Conservation (phyloP, 805 yeast species). For the Lachancea meyersii region DNA sequence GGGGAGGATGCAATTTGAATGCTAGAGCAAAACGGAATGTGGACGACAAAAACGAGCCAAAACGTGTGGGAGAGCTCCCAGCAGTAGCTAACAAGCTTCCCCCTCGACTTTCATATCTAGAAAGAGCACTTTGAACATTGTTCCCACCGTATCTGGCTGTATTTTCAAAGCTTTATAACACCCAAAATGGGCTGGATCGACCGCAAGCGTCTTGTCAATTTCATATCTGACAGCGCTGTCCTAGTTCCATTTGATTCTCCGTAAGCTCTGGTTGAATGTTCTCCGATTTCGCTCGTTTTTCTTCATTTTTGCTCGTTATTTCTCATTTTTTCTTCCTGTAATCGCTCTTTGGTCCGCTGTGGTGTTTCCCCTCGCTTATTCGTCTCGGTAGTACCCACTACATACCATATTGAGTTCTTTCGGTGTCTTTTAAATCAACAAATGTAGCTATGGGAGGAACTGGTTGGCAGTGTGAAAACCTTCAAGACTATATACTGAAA, state of each 20-base stretch:
- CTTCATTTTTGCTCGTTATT: background rate
- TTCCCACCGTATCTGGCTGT: too few species aligned
- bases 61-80: too few species aligned
- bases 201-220: background rate
- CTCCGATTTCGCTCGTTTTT: background rate
- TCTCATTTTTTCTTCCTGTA: background rate
- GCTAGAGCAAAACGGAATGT: too few species aligned
- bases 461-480: slow-evolving; percentile 1
- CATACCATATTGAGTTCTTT: slow-evolving; percentile 6
- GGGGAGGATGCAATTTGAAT: too few species aligned
- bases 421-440: background rate
- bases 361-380: background rate
- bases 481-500: slow-evolving; percentile 5
- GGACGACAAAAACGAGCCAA: background rate
- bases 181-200: too few species aligned
- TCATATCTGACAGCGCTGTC: too few species aligned
- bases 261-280: background rate
- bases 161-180: too few species aligned
- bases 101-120: too few species aligned
- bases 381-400: background rate
- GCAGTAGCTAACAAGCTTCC: too few species aligned
- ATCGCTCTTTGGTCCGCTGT: background rate
- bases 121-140: too few species aligned
- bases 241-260: too few species aligned
- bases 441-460: background rate